These are phyloP conservation scores for Neolentinus lepideus DNA, from an alignment of 1,284 basidiomycete species.

Conservation along the genomic window DNA sequence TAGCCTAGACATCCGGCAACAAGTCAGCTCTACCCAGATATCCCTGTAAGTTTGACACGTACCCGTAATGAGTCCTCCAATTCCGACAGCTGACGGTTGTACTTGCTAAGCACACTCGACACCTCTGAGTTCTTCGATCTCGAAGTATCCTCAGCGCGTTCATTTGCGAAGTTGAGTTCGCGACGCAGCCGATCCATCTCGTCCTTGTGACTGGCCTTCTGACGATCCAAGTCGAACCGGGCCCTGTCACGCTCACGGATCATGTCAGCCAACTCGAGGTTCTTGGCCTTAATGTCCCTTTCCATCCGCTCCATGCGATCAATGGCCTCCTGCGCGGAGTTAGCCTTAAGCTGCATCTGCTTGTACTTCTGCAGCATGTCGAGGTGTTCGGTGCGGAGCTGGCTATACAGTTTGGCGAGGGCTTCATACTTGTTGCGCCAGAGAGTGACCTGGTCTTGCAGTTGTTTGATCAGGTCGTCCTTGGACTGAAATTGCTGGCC, in stretches of 20 bases:
- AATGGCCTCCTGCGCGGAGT: slow-evolving; percentile 97
- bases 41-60: slow-evolving; percentile 21
- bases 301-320: slow-evolving; percentile 99
- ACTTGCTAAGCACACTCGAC: slow-evolving; percentile 82
- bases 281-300: slow-evolving; percentile 96
- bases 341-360: slow-evolving; percentile 96
- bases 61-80: slow-evolving; percentile 92
- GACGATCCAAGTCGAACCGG: slow-evolving; percentile 92
- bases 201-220: slow-evolving; percentile 93
- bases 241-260: slow-evolving; percentile 96
- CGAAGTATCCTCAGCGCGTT: slow-evolving; percentile 91
- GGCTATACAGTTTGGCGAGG: slow-evolving; percentile 97
- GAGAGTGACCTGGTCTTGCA: slow-evolving; percentile 93
- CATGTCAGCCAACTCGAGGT: slow-evolving; percentile 98
- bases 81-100: slow-evolving; percentile 94
- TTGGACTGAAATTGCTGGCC: slow-evolving; percentile 87
- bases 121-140: slow-evolving; percentile 93
- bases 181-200: slow-evolving; percentile 91
- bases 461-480: slow-evolving; percentile 92
- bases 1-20: slow-evolving; percentile 45
- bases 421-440: slow-evolving; percentile 99
- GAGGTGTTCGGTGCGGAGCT: slow-evolving; percentile 94
- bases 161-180: slow-evolving; percentile 95
- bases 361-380: slow-evolving; percentile 98
- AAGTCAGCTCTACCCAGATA: slow-evolving; percentile 2